Base-by-base conservation (phyloP, 179 eudicot genomes). In the Camellia oleifera region DNA sequence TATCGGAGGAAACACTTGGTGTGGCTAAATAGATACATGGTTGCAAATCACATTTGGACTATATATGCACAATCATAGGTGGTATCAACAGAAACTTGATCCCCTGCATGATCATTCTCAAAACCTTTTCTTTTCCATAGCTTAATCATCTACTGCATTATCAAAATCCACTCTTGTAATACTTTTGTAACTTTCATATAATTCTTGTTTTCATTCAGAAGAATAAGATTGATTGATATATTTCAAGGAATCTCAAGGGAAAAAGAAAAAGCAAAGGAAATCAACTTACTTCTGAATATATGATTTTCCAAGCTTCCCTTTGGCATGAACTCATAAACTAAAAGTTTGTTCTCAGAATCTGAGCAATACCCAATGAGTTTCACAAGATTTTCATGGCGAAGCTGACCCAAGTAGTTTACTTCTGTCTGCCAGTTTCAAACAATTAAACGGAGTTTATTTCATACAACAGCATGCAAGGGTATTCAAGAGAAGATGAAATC, bases 291-390 rank as follows among this genome's bases (percentile, higher is more conserved):
- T 89, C 86, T 89, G 63, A 90, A 90, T 44, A 90, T 74, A 76
- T 90, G 93, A 72, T 89, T 90, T 72, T 89, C 93, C 87, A 90
- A 82, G 85, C 92, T 86, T 69, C 93, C 93, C 71, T 84, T 86
- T 2, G 90, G 80, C 93, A 90, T 83, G 83, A 78, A 90, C 76
- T 90, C 93, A 23, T 90, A 90, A 6, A 90, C 93, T 40, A 90
- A 69, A 53, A 90, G 87, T 63, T 82, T 81, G 46, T 89, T 77
- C 6, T 87, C 83, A 52, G 75, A 61, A 76, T 90, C 93, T 26
- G 86, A 83, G 85, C 93, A 90, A 77, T 89, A 90, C 11, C 93
- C 93, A 50, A 90, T 87, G 45, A 90, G 88, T 78, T 86, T 90
- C 70, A 90, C 93, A 20, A 90, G 84, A 81, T 89, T 90, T 71